Evolutionary conservation across 2,329 filamentous ascomycete species (phyloP), one percentile per base, ranked within the genome.

Genomic region (Mariannaea sp.): DNA sequence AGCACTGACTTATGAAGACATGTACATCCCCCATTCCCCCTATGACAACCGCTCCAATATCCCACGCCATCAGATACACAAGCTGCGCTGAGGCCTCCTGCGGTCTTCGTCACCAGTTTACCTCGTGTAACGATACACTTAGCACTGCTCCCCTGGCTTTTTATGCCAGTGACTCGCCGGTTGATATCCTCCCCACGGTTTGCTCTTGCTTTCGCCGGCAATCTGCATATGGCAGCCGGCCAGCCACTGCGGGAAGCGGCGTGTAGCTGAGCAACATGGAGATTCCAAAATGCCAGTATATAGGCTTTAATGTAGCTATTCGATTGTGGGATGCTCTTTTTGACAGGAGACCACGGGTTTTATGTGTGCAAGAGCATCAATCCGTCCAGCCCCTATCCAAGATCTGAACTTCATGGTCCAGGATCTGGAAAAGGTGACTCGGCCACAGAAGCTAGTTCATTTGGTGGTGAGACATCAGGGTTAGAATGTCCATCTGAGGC

Each of bases 1-100:
- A 39, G 7, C 3, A 4, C 5, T 7, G 4, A 38, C 8, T 7
- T 29, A 3, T 7, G 8, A 22, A 45, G 17, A 33, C 47, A 82
- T 82, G 80, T 82, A 79, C 60, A 74, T 71, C 55, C 77, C 75
- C 67, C 76, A 77, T 57, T 77, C 77, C 60, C 70, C 80, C 35
- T 79, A 82, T 61, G 75, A 80, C 64, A 79, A 82, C 62, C 80
- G 80, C 58, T 7, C 68, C 70, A 22, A 66, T 78, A 45, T 72
- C 75, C 49, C 75, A 74, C 53, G 65, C 67, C 9, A 62, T 73
- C 30, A 72, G 76, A 59, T 80, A 79, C 66, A 65, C 65, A 20
- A 80, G 75, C 64, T 81, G 78, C 57, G 47, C 62, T 3, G 64
- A 68, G 27, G 71, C 76, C 17, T 65, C 63, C 9, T 55, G 65